Base-by-base conservation (phyloP, 73 alveolate species). In the Stentor coeruleus region DNA sequence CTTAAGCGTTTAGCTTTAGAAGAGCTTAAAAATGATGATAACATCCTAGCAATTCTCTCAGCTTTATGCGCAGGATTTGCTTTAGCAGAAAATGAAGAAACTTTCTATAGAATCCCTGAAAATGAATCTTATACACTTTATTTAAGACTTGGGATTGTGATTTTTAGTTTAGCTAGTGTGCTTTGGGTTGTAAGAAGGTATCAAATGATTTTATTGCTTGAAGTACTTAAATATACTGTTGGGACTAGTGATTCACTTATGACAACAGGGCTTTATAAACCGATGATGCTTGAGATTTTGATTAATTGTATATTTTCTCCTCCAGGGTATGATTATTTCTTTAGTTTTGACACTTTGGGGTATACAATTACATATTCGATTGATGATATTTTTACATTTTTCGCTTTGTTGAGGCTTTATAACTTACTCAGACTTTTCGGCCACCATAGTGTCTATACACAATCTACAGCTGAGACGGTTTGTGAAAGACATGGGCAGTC, bases 21-120 rank as follows among this genome's bases (percentile, higher is more conserved):
- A 66, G 79, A 66, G 33, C 39, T 66, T 37, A 66, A 66, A 66
- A 20, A 20, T 66, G 79, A 66, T 66, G 79, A 66, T 66, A 66
- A 20, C n/a, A 66, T 66, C 33, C 79, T 66, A 26, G 79, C 79
- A 0, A 26, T 66, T 2, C 11, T 66, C 20, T 20, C 41, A 40
- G 36, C 37, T 26, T 1, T 31, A 15, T 28, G n/a, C 11, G 14
- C 15, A 1, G 37, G 20, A 15, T 20, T 20, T 31, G n/a, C 79
- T 28, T 66, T 20, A 11, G 37, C 37, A 15, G 79, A 33, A 15
- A 66, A 66, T 31, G 79, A 66, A 33, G 15, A 20, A 11, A 20
- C 37, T 66, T 66, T 66, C 33, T 20, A 20, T 14, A 66, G 33
- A 11, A 15, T 20, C n/a, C 11, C n/a, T 66, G 37, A 66, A 33